These are phyloP conservation scores for Kodamaea arcana DNA, from an alignment of 1,139 yeast genomes.

Conservation along the genomic window DNA sequence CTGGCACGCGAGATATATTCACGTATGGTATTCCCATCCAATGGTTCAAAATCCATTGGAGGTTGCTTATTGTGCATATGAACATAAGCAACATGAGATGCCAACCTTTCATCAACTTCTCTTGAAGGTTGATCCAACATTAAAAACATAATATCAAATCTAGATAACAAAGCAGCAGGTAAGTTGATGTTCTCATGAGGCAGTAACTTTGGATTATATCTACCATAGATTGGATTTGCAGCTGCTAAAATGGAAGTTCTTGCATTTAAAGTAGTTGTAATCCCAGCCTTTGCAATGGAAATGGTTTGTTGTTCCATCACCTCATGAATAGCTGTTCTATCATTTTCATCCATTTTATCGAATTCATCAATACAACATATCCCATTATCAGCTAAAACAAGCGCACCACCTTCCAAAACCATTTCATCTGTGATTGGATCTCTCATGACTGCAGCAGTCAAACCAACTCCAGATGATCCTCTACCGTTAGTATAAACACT, in stretches of 20 bases:
- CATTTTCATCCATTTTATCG: constrained; percentile 97
- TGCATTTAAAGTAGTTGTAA: constrained; percentile 93
- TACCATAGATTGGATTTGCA: constrained; percentile 94
- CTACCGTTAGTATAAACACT: constrained; percentile 98
- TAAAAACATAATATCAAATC: constrained; percentile 88
- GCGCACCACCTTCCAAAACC: constrained; percentile 98
- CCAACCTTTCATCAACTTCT: constrained; percentile 80
- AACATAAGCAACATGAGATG: constrained; percentile 90
- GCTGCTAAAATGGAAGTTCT: constrained; percentile 95
- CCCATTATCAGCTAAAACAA: constrained; percentile 96
- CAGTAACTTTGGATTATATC: constrained; percentile 85
- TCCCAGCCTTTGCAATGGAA: constrained; percentile 96
- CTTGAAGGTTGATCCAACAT: constrained; percentile 81
- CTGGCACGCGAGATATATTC: constrained; percentile 88
- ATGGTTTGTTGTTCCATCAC: constrained; percentile 99
- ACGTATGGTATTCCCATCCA: constrained; percentile 76
- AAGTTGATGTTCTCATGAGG: constrained; percentile 94
- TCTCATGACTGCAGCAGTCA: constrained; percentile 98
- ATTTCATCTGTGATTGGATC: constrained; percentile 98
- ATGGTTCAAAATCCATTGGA: constrained; percentile 65
- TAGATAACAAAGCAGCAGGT: constrained; percentile 93
- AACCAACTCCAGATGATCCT: constrained; percentile 98
- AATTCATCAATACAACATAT: constrained; percentile 98
- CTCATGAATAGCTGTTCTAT: constrained; percentile 97
- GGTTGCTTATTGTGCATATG: constrained; percentile 94